Base-by-base conservation (phyloP, 148 eudicot genomes). In the Fagopyrum homotropicum region DNA sequence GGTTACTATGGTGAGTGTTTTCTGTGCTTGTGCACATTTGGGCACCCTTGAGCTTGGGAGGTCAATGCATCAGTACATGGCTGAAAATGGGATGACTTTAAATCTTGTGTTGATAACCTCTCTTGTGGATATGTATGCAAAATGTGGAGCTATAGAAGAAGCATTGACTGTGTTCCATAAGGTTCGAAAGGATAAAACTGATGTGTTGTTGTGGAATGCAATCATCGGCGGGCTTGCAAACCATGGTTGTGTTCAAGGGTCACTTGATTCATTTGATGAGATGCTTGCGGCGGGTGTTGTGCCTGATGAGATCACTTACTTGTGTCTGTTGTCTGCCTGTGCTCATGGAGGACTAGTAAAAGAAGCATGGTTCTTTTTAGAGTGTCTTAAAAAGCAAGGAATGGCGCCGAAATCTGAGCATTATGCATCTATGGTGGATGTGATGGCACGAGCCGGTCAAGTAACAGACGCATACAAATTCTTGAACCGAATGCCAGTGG, bases 1-100 rank as follows among this genome's bases (percentile, higher is more conserved):
- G 86, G 98, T 93, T 69, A 93, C 98, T 6, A 86, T 91, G 94
- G 97, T 93, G 75, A 91, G 98, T 79, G 90, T 89, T 77, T 78
- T 93, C 66, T 83, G 91, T 83, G 97, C 98, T 47, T 93, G 98
- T 76, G 87, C 98, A 3, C 92, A 93, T 78, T 82, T 93, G 77
- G 97, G 98, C 52, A 90, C 92, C 5, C 90, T 91, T 48, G 94
- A 93, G 80, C 81, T 82, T 55, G 98, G 98, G 76, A 88, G 75
- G 73, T 74, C 45, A 11, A 88, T 91, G 91, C 90, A 91, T 80
- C 45, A 48, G 8, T 88, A 89, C 74, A 77, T 93, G 51, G 52
- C 72, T 0, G 94, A 91, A 45, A 82, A 89, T 68, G 50, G 78
- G 45, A 77, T 93, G 73, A 82, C 84, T 3, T 51, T 89, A 50